These are phyloP conservation scores for Fusarium mangiferae DNA, from an alignment of 2,329 filamentous ascomycete species.

Conservation along the genomic window DNA sequence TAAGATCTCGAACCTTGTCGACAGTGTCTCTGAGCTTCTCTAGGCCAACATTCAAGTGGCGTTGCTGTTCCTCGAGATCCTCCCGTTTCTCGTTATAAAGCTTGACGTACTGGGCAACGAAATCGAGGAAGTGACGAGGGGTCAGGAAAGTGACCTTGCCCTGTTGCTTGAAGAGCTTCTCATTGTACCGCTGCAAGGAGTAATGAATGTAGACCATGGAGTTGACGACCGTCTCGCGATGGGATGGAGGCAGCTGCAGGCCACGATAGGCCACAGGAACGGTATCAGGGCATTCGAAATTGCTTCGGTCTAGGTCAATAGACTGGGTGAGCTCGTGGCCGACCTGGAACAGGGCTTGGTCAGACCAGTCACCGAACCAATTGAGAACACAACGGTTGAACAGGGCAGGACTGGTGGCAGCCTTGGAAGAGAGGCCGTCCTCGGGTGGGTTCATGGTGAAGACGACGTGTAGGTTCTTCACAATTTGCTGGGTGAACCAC, in stretches of 20 bases:
- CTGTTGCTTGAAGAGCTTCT: slow-evolving; percentile 88
- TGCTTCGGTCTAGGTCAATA: slow-evolving; percentile 91
- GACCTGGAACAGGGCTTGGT: slow-evolving; percentile 98
- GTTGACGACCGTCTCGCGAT: slow-evolving; percentile 93
- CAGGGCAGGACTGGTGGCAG: slow-evolving; percentile 94
- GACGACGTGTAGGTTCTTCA: slow-evolving; percentile 98
- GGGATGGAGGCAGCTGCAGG: slow-evolving; percentile 83
- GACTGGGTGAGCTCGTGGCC: slow-evolving; percentile 94
- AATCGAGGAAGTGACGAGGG: slow-evolving; percentile 96
- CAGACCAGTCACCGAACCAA: slow-evolving; percentile 99
- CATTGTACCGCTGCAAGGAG: slow-evolving; percentile 90
- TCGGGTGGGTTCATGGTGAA: slow-evolving; percentile 99
- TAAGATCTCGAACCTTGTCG: slow-evolving; percentile 93
- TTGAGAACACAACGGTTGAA: slow-evolving; percentile 99
- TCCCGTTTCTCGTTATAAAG: slow-evolving; percentile 98
- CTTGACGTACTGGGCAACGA: slow-evolving; percentile 96
- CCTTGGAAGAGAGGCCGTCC: slow-evolving; percentile 93
- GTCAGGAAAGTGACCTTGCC: slow-evolving; percentile 93
- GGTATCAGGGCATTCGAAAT: slow-evolving; percentile 86
- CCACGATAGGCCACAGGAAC: slow-evolving; percentile 93
- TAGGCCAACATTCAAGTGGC: slow-evolving; percentile 96
- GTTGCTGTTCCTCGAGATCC: slow-evolving; percentile 97
- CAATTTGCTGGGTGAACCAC: slow-evolving; percentile 99
- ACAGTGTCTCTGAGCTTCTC: slow-evolving; percentile 98
- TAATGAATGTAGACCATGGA: slow-evolving; percentile 99